Conservation (phyloP, 1,284 basidiomycete genomes). For the Wolfiporia cocos region DNA sequence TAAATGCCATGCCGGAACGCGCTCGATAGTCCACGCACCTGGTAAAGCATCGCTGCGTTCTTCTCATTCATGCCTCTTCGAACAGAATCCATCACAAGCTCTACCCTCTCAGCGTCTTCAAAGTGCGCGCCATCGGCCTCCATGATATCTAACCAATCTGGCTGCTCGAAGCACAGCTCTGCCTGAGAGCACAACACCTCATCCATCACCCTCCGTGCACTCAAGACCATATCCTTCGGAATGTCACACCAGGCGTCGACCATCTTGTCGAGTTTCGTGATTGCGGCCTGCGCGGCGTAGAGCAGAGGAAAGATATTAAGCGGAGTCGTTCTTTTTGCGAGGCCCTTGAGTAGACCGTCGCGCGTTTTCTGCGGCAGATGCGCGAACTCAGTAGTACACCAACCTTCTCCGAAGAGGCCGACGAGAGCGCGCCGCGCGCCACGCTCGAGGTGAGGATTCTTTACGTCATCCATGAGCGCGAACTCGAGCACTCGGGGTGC, state of each 20-base stretch:
- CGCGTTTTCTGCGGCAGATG: slow-evolving; percentile 59
- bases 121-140: slow-evolving; percentile 64
- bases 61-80: slow-evolving; percentile 50
- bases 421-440: slow-evolving; percentile 72
- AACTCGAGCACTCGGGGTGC: slow-evolving; percentile 81
- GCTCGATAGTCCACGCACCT: no score
- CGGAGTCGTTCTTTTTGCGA: slow-evolving; percentile 61
- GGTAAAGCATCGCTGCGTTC: slow-evolving; percentile 66
- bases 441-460: slow-evolving; percentile 63
- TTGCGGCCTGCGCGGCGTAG: slow-evolving; percentile 59
- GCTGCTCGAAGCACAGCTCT: slow-evolving; percentile 57
- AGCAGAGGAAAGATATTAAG: slow-evolving; percentile 62
- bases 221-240: slow-evolving; percentile 56
- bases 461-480: slow-evolving; percentile 66
- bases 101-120: slow-evolving; percentile 68
- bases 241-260: slow-evolving; percentile 67
- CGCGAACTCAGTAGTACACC: slow-evolving; percentile 79
- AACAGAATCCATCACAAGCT: slow-evolving; percentile 63
- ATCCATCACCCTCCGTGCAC: slow-evolving; percentile 54
- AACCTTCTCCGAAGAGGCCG: slow-evolving; percentile 78
- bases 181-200: slow-evolving; percentile 54
- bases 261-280: slow-evolving; percentile 44
- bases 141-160: slow-evolving; percentile 71
- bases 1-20: slow-evolving; percentile 1
- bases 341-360: slow-evolving; percentile 62